Base-by-base conservation (phyloP, 2,329 filamentous ascomycete species). In the Scytalidium lignicola region DNA sequence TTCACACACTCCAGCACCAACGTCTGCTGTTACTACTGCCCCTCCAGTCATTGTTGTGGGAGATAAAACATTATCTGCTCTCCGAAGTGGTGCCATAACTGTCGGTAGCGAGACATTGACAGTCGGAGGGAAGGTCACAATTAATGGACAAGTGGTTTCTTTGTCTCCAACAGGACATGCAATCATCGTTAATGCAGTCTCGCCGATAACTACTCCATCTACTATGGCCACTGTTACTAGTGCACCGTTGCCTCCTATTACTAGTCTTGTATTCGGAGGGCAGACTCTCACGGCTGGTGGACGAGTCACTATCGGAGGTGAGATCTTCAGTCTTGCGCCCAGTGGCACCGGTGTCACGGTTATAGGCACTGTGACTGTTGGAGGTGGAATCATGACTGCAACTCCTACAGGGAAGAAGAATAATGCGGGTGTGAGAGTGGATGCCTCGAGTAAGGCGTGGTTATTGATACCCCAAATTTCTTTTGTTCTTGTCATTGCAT, bases 231-330 rank as follows among this genome's bases (percentile, higher is more conserved):
- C 44, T 12, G 49, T 47, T 7, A 50, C 49, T 7, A 29, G 43
- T 20, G 18, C 43, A 2, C 26, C 23, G 13, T 39, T 43, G 10
- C 17, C 48, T 10, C 41, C 50, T 2, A 43, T 59, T 5, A 54
- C 50, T 2, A 53, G 47, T 29, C 12, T 61, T 7, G 29, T 53
- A 1, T 54, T 63, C 13, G 60, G 49, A 0, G 58, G 59, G 2
- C 53, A 62, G 49, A 62, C 57, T 0, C 51, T 64, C n/a, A 62
- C 56, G 2, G 48, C 52, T 15, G 59, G 60, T 5, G 60, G 59
- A 3, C 44, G 41, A 3, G 49, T 62, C 9, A 63, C 61, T 0
- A 55, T 62, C 10, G 61, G 61, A 3, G 56, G 56, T 2, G 59
- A 63, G 18, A 55, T 63, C 1, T 47, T 62, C 15, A 55, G 50